A percentile compares a stretch with the other conserved stretches of the same genome.
Conservation (phyloP, 208 protist genomes). For the Leishmania arabica region DNA sequence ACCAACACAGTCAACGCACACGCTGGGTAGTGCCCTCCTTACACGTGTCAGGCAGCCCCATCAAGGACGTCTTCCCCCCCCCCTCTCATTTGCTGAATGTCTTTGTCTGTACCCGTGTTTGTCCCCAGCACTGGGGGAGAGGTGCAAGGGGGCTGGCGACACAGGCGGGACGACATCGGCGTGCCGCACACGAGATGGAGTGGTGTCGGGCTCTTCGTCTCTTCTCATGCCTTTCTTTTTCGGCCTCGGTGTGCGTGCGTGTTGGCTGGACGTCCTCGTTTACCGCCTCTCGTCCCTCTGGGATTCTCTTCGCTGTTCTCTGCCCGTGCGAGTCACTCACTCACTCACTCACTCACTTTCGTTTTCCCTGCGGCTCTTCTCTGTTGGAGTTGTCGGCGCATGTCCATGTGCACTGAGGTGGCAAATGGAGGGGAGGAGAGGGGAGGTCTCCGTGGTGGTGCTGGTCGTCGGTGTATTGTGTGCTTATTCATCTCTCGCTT, state of each 20-base stretch:
- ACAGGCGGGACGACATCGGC: not conserved
- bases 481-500: not conserved
- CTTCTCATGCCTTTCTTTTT: not conserved
- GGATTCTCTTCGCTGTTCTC: not conserved
- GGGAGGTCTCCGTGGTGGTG: not conserved
- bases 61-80: not conserved
- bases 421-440: not conserved
- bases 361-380: not conserved
- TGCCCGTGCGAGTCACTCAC: too few relatives aligned
- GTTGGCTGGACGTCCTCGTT: not conserved
- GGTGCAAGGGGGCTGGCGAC: not conserved
- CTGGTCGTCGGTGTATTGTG: not conserved
- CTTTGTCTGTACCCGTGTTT: not conserved
- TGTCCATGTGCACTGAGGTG: conserved; percentile 1
- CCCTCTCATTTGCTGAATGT: not conserved
- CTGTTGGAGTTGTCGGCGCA: not conserved
- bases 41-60: not conserved
- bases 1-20: not conserved
- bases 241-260: not conserved
- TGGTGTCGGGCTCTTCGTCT: not conserved
- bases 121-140: not conserved
- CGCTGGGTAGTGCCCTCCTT: not conserved
- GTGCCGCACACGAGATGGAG: not conserved
- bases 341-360: not conserved
- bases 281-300: not conserved